These are phyloP conservation scores for Vigna radiata DNA, from an alignment of 306 rosid species.

Conservation along the genomic window DNA sequence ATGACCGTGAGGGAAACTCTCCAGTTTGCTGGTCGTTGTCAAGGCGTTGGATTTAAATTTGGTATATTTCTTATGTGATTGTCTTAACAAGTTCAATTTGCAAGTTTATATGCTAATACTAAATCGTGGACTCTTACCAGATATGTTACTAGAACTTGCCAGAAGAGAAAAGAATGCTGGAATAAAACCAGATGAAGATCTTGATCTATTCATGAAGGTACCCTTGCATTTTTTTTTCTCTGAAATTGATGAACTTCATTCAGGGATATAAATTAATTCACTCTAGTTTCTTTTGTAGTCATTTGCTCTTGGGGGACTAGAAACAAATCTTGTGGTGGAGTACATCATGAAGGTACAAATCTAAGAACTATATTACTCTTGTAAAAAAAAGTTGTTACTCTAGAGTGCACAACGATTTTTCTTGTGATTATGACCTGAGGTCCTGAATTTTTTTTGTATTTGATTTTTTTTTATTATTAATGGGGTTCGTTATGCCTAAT, in stretches of 20 bases:
- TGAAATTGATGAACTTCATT: slow-evolving; percentile 5
- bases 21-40: slow-evolving; percentile 88
- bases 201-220: slow-evolving; percentile 97
- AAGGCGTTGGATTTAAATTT: slow-evolving; percentile 89
- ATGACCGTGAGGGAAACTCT: slow-evolving; percentile 96
- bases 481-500: slow-evolving; percentile 20
- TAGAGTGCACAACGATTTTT: slow-evolving; percentile 32
- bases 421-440: slow-evolving; percentile 20
- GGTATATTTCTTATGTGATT: slow-evolving; percentile 57
- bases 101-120: slow-evolving; percentile 42
- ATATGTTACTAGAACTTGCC: slow-evolving; percentile 94
- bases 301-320: slow-evolving; percentile 90
- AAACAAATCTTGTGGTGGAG: slow-evolving; percentile 85
- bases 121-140: slow-evolving; percentile 55
- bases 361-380: slow-evolving; percentile 47
- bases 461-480: not conserved
- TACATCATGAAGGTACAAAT: slow-evolving; percentile 90
- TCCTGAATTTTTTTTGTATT: slow-evolving; percentile 19
- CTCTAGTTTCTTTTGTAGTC: slow-evolving; percentile 60
- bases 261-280: slow-evolving; percentile 37
- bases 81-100: slow-evolving; percentile 20
- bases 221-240: slow-evolving; percentile 29
- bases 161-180: slow-evolving; percentile 95
- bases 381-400: slow-evolving; percentile 15
- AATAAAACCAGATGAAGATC: slow-evolving; percentile 96